These are phyloP conservation scores for Rhynchosporium agropyri DNA, from an alignment of 2,329 filamentous ascomycete genomes.

Conservation along the genomic window DNA sequence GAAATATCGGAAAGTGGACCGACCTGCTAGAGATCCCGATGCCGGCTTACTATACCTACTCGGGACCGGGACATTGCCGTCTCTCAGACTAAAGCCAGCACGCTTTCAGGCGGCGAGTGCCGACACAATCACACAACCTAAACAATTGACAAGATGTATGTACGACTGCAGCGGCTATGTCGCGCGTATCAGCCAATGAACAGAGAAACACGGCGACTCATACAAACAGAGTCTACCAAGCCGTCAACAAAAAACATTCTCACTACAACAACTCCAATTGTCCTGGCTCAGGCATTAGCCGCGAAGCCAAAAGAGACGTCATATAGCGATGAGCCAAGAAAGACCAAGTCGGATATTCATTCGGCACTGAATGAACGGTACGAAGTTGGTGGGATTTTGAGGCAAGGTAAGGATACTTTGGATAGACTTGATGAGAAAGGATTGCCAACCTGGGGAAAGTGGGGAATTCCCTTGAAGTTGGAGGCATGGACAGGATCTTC, in stretches of 20 bases:
- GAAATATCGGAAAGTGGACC: no score
- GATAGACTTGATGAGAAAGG: slow-evolving; percentile 22
- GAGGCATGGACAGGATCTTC: not conserved
- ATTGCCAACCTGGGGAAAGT: slow-evolving; percentile 27
- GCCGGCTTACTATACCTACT: not conserved
- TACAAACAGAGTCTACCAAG: slow-evolving; percentile 6
- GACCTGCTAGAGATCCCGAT: not conserved
- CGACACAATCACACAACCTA: not conserved
- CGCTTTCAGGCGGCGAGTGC: not conserved
- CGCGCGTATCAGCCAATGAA: not conserved
- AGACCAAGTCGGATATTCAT: slow-evolving; percentile 3
- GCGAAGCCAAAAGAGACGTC: not conserved
- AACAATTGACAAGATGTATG: not conserved
- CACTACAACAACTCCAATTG: not conserved
- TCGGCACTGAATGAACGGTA: slow-evolving; percentile 17
- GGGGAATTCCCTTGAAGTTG: slow-evolving; percentile 27
- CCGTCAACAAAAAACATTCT: not conserved
- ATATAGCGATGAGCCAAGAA: not conserved
- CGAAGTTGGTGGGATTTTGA: slow-evolving; percentile 16
- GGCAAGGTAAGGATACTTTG: slow-evolving; percentile 3
- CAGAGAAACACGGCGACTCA: not conserved
- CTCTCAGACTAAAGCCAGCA: not conserved
- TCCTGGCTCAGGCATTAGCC: not conserved
- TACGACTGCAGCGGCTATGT: slow-evolving; percentile 3
- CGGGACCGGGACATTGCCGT: not conserved